Evolutionary conservation across 106 monocot species (phyloP), one percentile per base, ranked within the genome.

Genomic region (Apostasia ramifera): DNA sequence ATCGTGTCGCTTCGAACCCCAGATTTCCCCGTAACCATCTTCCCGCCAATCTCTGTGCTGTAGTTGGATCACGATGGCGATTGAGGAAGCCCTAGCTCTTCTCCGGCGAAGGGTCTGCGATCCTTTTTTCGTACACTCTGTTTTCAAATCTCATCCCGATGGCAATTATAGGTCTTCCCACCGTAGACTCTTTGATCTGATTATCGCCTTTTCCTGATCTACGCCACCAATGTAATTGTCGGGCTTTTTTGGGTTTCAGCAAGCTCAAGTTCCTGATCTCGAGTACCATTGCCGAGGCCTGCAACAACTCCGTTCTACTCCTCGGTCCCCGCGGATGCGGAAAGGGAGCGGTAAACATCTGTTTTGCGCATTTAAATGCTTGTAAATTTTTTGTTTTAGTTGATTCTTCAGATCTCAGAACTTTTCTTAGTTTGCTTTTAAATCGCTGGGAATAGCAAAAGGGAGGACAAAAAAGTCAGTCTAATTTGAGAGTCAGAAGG

Each of bases 281-380:
- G 62, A 85, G 70, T 56, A 81, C 92, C 57, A 81, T 93, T 66
- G 56, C 79, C 12, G 85, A 87, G 72, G 93, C 70, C 49, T 90
- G 90, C 83, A 93, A 89, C 77, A 93, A 87, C 81, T 84, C 92
- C 54, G 82, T 85, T 38, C 93, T 98, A 6, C 87, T 98, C 40
- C 85, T 92, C 40, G 98, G 98, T 0, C 92, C 92, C 48, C 89
- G 83, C 8, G 93, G 98, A 2, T 85, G 79, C 12, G 98, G 98
- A 12, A 98, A 93, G 80, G 13, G 57, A 42, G 87, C 87, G 77
- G 97, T 98, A 81, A 53, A 47, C 8, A 0, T 6, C 44, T 62
- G 1, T 26, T 42, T 8, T 7, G 5, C 26, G 26, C 10, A 7
- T 40, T 8, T 47, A 1, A 65, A 48, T 65, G 47, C 12, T 65